Conservation (phyloP, 2,329 filamentous ascomycete species). For the Xenoacremonium recifei region DNA sequence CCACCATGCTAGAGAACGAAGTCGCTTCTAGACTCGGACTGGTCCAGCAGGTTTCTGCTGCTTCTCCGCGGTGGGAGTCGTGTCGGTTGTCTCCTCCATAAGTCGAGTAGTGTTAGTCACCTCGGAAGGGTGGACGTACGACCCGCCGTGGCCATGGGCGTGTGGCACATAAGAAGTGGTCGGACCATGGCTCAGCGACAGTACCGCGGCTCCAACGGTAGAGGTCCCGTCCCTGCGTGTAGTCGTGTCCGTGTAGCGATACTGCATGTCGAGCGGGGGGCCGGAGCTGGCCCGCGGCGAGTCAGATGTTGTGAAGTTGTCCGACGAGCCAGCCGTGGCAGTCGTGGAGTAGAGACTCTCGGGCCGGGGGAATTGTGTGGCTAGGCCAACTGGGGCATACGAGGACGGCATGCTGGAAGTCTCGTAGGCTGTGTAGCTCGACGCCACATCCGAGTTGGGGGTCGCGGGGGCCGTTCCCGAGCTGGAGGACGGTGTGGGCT, state of each 20-base stretch:
- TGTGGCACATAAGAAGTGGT: constrained; percentile 12
- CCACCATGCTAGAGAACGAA: too few relatives aligned
- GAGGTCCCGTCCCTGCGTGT: constrained; percentile 2
- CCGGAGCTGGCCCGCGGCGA: constrained; percentile 8
- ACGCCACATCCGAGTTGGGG: constrained; percentile 17
- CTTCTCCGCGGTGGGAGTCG: too few relatives aligned
- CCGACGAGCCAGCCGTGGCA: constrained; percentile 14
- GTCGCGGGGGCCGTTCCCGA: constrained; percentile 20
- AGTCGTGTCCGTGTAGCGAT: constrained; percentile 32
- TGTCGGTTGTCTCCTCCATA: too few relatives aligned
- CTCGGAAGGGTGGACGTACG: constrained; percentile 20
- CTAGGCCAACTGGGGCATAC: constrained; percentile 15
- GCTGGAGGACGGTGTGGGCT: constrained; percentile 12
- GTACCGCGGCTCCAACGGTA: neutral
- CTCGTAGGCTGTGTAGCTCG: constrained; percentile 25
- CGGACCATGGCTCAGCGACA: constrained; percentile 1
- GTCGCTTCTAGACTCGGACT: too few relatives aligned
- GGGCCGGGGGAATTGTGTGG: constrained; percentile 15
- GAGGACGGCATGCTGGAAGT: constrained; percentile 16
- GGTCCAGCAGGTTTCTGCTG: too few relatives aligned
- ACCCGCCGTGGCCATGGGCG: constrained; percentile 7
- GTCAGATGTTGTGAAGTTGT: constrained; percentile 9
- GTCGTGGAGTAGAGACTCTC: constrained; percentile 19
- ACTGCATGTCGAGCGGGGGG: constrained; percentile 22
- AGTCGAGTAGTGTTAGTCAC: too few relatives aligned